Base-by-base conservation (phyloP, 345 rosid species). In the Eutrema yunnanense region DNA sequence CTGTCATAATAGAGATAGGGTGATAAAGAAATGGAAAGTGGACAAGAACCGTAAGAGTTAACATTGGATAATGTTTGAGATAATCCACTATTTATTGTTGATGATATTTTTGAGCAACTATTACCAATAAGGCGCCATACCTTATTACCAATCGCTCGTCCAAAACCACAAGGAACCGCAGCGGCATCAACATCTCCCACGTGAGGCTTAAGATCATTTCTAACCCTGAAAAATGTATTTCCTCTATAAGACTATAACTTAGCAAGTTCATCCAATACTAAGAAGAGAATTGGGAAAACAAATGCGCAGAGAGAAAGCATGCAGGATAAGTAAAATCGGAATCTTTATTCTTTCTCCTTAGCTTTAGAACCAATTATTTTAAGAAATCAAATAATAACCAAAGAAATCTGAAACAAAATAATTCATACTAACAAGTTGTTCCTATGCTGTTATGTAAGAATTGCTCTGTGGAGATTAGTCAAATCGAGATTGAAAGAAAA, bases 151-250 rank as follows among this genome's bases (percentile, higher is more conserved):
- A 90, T 80, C 33, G 96, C 90, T 54, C 91, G 90, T 47, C 91
- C 96, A 64, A 90, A 86, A 57, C 96, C 96, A 65, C 96, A 90
- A 46, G 96, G 87, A 82, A 90, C 96, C 34, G 93, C 96, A 66
- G 88, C 91, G 74, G 85, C 96, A 11, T 88, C 96, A 50, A 90
- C 82, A 78, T 90, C 96, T 59, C 96, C 96, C 67, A 90, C 90
- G 22, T 82, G 73, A 60, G 85, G 72, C 71, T 84, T 85, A 46
- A 88, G 85, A 52, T 79, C 82, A 83, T 76, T 77, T 75, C 85
- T 81, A 44, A 85, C 91, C 96, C 96, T 90, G 79, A 60, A 75
- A 74, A 10, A 16, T 27, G 1, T 13, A 27, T 46, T 3, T 56
- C 59, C 38, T 41, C 6, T 54, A 16, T 76, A 34, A 67, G 68